Conservation (phyloP, 108 stramenopile species). For the Conticribra guillardii region DNA sequence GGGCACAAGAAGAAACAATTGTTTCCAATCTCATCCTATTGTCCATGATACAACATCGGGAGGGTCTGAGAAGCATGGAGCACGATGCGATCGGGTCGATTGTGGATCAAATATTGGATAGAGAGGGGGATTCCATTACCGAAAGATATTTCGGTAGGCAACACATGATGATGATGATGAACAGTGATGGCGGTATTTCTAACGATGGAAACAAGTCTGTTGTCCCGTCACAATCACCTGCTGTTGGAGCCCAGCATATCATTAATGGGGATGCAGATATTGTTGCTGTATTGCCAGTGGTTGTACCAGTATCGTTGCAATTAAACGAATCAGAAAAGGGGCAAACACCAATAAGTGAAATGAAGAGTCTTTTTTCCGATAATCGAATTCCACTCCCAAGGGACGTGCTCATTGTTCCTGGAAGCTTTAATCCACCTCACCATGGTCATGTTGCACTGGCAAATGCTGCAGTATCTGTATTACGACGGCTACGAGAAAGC, state of each 20-base stretch:
- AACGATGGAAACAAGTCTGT: neutral
- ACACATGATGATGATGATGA: neutral
- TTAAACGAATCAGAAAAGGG: too few species aligned
- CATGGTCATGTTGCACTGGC: slow-evolving; percentile 79
- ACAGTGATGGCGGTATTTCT: neutral
- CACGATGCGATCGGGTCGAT: neutral
- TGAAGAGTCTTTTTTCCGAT: slow-evolving; percentile 35
- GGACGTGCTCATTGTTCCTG: slow-evolving; percentile 78
- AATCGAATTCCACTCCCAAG: slow-evolving; percentile 50
- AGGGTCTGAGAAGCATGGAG: neutral
- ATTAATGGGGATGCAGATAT: slow-evolving; percentile 55
- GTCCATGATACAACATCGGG: slow-evolving; percentile 27
- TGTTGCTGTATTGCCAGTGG: slow-evolving; percentile 57
- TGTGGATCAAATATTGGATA: slow-evolving; percentile 30
- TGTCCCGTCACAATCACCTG: slow-evolving; percentile 12
- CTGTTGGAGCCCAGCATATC: slow-evolving; percentile 54
- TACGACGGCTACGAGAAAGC: slow-evolving; percentile 20
- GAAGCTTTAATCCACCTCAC: slow-evolving; percentile 93
- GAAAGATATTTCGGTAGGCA: slow-evolving; percentile 7
- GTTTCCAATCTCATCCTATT: slow-evolving; percentile 42
- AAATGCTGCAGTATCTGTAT: slow-evolving; percentile 60
- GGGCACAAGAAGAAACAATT: slow-evolving; percentile 36
- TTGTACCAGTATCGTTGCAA: neutral
- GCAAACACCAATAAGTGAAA: slow-evolving; percentile 13
- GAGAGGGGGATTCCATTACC: slow-evolving; percentile 31